These are phyloP conservation scores for Bruguiera gymnorhiza DNA, from an alignment of 345 rosid genomes.

Conservation along the genomic window DNA sequence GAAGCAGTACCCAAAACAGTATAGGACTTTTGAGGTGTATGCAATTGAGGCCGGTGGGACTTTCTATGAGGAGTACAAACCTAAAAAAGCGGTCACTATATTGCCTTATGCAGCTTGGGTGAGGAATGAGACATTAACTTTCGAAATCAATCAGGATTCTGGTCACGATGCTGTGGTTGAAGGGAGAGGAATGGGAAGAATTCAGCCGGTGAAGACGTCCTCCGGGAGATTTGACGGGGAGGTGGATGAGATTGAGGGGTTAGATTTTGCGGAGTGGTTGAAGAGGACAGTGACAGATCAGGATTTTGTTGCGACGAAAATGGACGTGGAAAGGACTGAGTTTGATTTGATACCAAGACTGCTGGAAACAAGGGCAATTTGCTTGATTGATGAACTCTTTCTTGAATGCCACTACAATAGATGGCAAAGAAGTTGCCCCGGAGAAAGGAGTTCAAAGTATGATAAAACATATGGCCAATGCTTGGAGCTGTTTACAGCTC, in stretches of 20 bases:
- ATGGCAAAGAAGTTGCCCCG: constrained; percentile 99
- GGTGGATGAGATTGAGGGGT: constrained; percentile 73
- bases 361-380: constrained; percentile 76
- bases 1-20: constrained; percentile 93
- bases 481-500: constrained; percentile 67
- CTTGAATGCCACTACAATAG: constrained; percentile 97
- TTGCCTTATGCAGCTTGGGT: constrained; percentile 98
- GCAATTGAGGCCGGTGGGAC: constrained; percentile 82
- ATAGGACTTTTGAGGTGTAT: constrained; percentile 76
- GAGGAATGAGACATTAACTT: constrained; percentile 77
- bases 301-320: constrained; percentile 98
- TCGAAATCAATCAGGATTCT: constrained; percentile 76
- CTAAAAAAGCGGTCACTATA: constrained; percentile 53
- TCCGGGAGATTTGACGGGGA: constrained; percentile 36
- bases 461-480: constrained; percentile 82
- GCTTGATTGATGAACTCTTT: constrained; percentile 85
- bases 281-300: constrained; percentile 62
- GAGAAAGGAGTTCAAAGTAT: constrained; percentile 82
- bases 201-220: constrained; percentile 48
- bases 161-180: constrained; percentile 50
- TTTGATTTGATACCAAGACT: constrained; percentile 84
- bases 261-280: constrained; percentile 93
- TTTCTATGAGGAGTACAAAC: constrained; percentile 63
- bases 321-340: constrained; percentile 99
- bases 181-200: constrained; percentile 98